Evolutionary conservation across 192 early-diverging fungal species (phyloP).

Genomic region (Geranomyces michiganensis): DNA sequence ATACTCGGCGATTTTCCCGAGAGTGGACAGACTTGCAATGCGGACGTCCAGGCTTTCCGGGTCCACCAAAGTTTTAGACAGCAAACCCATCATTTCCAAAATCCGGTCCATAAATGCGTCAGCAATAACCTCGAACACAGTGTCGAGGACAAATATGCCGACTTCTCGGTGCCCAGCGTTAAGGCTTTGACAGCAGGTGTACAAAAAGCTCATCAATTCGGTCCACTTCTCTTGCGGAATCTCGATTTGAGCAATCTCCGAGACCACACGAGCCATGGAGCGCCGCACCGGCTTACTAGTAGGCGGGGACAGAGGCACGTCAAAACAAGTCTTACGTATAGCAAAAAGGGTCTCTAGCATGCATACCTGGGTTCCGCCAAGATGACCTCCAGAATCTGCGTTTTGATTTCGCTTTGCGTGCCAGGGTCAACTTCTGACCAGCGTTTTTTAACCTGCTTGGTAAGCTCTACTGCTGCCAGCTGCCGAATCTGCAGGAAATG

Average conservation of each 20-base stretch:
- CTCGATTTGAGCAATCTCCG: slow-evolving; percentile 83
- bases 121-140: slow-evolving; percentile 84
- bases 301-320: too few relatives aligned
- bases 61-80: slow-evolving; percentile 73
- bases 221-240: slow-evolving; percentile 77
- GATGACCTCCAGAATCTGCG: slow-evolving; percentile 70
- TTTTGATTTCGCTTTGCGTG: slow-evolving; percentile 64
- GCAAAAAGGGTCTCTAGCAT: too few relatives aligned
- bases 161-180: slow-evolving; percentile 79
- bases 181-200: slow-evolving; percentile 75
- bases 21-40: slow-evolving; percentile 73
- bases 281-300: slow-evolving; percentile 71
- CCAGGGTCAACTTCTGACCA: slow-evolving; percentile 71
- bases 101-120: slow-evolving; percentile 68
- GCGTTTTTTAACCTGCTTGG: slow-evolving; percentile 72
- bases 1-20: slow-evolving; percentile 82
- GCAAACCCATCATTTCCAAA: slow-evolving; percentile 73
- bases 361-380: slow-evolving; percentile 74
- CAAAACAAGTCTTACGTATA: too few relatives aligned
- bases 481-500: slow-evolving; percentile 76
- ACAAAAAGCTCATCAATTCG: slow-evolving; percentile 77
- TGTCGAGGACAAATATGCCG: slow-evolving; percentile 82
- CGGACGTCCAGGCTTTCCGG: slow-evolving; percentile 81
- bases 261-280: slow-evolving; percentile 83
- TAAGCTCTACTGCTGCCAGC: slow-evolving; percentile 85